These are phyloP conservation scores for Cytospora mali DNA, from an alignment of 2,329 filamentous ascomycete species.

Conservation along the genomic window DNA sequence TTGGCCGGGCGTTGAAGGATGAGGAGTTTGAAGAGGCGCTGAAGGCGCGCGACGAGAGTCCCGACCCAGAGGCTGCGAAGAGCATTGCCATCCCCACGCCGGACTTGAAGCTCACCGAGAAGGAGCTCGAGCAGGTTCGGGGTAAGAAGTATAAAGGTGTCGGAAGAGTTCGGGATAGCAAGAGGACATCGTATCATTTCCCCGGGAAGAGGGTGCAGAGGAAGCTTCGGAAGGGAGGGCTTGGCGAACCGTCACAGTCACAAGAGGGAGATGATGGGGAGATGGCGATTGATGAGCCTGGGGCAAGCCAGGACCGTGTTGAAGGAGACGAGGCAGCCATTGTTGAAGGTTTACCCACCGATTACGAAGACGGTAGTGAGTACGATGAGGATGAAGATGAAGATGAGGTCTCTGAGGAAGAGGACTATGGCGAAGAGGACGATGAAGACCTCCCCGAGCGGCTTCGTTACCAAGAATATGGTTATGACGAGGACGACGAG, in stretches of 20 bases:
- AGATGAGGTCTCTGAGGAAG: constrained; percentile 34
- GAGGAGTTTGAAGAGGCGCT: constrained; percentile 50
- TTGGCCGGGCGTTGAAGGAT: constrained; percentile 53
- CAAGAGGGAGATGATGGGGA: constrained; percentile 16
- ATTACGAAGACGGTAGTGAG: constrained; percentile 34
- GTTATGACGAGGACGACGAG: constrained; percentile 30
- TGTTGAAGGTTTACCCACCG: constrained; percentile 15
- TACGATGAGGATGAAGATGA: constrained; percentile 36
- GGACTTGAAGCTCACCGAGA: constrained; percentile 43
- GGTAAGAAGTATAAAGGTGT: constrained; percentile 38
- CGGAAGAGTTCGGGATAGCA: constrained; percentile 30
- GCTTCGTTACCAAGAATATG: constrained; percentile 8
- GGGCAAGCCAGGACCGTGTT: constrained; percentile 32
- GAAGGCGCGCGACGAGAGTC: constrained; percentile 40
- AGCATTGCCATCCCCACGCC: constrained; percentile 44
- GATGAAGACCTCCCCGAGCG: constrained; percentile 31
- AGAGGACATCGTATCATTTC: constrained; percentile 34
- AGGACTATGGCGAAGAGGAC: constrained; percentile 32
- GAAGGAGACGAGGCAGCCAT: constrained; percentile 22
- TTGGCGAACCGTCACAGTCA: constrained; percentile 3
- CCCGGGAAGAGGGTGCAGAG: constrained; percentile 16
- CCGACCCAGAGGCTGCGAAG: constrained; percentile 32
- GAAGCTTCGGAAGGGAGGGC: background rate
- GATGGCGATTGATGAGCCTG: constrained; percentile 23
- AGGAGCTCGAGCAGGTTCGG: constrained; percentile 40